These are phyloP conservation scores for Xylariomycetidae sp. DNA, from an alignment of 2,329 filamentous ascomycete genomes.

Conservation along the genomic window DNA sequence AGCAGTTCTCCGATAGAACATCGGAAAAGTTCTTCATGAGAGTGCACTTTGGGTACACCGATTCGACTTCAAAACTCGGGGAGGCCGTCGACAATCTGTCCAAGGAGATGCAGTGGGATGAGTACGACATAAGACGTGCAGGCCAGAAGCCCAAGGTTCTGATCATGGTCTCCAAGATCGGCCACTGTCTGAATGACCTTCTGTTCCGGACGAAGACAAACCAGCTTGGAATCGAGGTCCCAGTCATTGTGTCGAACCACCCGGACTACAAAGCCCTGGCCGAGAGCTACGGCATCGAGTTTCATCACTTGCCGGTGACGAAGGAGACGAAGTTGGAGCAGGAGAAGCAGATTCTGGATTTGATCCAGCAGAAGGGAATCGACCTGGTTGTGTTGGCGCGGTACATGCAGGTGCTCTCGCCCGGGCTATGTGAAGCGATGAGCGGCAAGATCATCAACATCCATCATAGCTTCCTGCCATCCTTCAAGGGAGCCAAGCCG, in stretches of 20 bases:
- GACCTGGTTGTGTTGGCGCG: constrained; percentile 76
- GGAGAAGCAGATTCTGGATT: constrained; percentile 63
- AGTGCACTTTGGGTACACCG: constrained; percentile 67
- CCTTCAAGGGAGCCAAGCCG: constrained; percentile 82
- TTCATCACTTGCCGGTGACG: constrained; percentile 74
- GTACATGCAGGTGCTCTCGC: constrained; percentile 83
- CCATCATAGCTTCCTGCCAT: constrained; percentile 80
- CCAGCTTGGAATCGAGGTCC: constrained; percentile 69
- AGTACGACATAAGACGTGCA: constrained; percentile 62
- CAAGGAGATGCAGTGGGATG: constrained; percentile 56
- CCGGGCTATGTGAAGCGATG: constrained; percentile 69
- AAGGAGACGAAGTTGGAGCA: constrained; percentile 72
- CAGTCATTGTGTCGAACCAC: constrained; percentile 78
- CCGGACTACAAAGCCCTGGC: constrained; percentile 65
- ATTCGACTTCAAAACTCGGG: constrained; percentile 45
- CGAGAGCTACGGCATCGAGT: constrained; percentile 67
- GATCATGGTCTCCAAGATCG: constrained; percentile 88
- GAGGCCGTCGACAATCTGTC: constrained; percentile 56
- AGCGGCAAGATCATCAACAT: constrained; percentile 87
- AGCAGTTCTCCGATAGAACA: constrained; percentile 73
- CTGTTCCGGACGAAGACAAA: constrained; percentile 72
- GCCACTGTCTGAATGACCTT: constrained; percentile 78
- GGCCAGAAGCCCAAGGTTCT: constrained; percentile 67
- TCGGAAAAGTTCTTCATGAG: constrained; percentile 82
- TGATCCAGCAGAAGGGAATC: constrained; percentile 62